Evolutionary conservation across 768 basidiomycete species (phyloP), one percentile per base, ranked within the genome.

Genomic region (Chalciporus sphaerocephalus): DNA sequence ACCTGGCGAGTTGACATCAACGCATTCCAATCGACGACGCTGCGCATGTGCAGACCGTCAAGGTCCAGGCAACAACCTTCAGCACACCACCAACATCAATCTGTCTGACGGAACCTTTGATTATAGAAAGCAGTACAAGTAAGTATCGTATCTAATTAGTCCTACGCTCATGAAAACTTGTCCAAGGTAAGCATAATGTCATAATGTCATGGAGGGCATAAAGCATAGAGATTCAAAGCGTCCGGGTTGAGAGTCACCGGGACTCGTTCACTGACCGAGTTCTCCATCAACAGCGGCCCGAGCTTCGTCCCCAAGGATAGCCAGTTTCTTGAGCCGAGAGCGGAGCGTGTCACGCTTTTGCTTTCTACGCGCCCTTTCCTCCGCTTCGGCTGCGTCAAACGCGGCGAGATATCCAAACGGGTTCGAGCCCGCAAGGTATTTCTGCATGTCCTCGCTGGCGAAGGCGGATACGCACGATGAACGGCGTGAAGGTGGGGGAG

Each of bases 221-320:
- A 3, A 30, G 8, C 28, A 30, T 30, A 30, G 7, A 9, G 30
- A n/a, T n/a, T n/a, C n/a, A n/a, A n/a, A n/a, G n/a, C n/a, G 30
- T 32, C 12, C 2, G n/a, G n/a, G 24, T 7, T 8, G 2, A 9
- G 30, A 32, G 30, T 32, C 30, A 32, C 30, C n/a, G 8, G 30
- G 30, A 32, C 30, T 32, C 4, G 5, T 33, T 42, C 30, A 42
- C 30, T 42, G 40, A 9, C 1, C 3, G 13, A 20, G 21, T 30
- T 33, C 28, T 42, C 37, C 21, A 22, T 46, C 35, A n/a, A 54
- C 27, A 37, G 37, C 42, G 17, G 37, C 9, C 16, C 41, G 27
- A 6, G 50, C 50, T 23, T 51, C 50, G 20, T 10, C 25, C 12
- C 50, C 50, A 23, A 51, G 38, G 24, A 51, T 32, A 38, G 50